Evolutionary conservation across 2,329 filamentous ascomycete genomes (phyloP), one percentile per base, ranked within the genome.

Genomic region (Arthroderma sp.): DNA sequence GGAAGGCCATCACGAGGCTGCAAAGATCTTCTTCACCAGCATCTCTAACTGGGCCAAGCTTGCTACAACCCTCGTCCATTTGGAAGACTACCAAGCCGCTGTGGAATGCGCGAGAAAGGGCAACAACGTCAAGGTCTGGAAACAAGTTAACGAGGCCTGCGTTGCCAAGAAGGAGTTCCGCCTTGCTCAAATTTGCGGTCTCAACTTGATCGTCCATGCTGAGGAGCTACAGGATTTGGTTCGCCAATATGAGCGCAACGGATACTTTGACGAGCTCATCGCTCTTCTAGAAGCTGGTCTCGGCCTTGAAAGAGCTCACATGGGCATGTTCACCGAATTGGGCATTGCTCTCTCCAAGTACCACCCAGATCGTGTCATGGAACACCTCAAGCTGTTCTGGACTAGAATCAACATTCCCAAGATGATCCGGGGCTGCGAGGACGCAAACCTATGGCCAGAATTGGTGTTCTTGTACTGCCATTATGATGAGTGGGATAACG

Each of bases 31-130:
- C 76, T 98, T 81, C 71, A 86, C 80, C 45, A 96, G 85, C 70
- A 94, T 98, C 62, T 98, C 91, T 44, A 98, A 98, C 76, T 98
- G 91, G 91, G 89, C 89, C 45, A 98, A 98, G 73, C 80, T 98
- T 57, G 88, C 91, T 9, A 96, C 91, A 7, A 98, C 91, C 7
- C 77, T 96, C 49, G 91, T 98, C n/a, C 87, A 96, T 64, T 79
- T 98, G 5, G 83, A 81, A 52, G 91, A 98, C 55, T 96, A 98
- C 71, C 93, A 98, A 67, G 86, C 86, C 55, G 91, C 91, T 38
- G 91, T 98, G 36, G 91, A 98, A 64, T 95, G 87, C 59, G 91
- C 93, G 28, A 85, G 91, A 63, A 96, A 98, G 71, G 91, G 91
- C 57, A 98, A 96, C 74, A 96, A 86, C 66, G 88, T 95, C 67